These are phyloP conservation scores for Blastobotrys proliferans DNA, from an alignment of 1,139 yeast species.

Conservation along the genomic window DNA sequence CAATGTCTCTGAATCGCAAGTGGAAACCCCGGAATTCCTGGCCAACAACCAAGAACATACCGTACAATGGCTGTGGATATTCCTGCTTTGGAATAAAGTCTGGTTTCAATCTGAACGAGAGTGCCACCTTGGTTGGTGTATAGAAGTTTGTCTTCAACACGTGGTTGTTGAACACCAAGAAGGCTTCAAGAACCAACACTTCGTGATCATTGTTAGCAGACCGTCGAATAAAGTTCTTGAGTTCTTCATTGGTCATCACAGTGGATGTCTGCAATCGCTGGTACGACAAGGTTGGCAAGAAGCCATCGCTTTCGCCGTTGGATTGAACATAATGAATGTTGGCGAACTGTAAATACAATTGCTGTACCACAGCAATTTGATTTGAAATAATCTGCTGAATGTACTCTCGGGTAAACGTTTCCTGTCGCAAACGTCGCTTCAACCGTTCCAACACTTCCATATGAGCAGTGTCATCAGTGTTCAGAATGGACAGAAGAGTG, in stretches of 20 bases:
- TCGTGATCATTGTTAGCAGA: constrained; percentile 79
- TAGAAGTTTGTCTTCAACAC: constrained; percentile 92
- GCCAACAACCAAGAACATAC: constrained; percentile 94
- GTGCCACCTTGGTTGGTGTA: constrained; percentile 90
- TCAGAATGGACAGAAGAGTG: constrained; percentile 61
- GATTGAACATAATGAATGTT: constrained; percentile 80
- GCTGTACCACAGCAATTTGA: constrained; percentile 70
- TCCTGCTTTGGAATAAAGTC: constrained; percentile 77
- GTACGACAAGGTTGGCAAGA: constrained; percentile 72
- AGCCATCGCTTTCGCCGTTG: constrained; percentile 49
- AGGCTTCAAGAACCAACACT: constrained; percentile 73
- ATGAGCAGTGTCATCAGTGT: constrained; percentile 56
- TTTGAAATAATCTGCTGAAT: constrained; percentile 73
- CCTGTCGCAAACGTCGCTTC: constrained; percentile 87
- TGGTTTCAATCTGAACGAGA: constrained; percentile 88
- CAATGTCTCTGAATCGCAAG: constrained; percentile 92
- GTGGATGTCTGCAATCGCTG: constrained; percentile 81
- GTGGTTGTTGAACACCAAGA: constrained; percentile 78
- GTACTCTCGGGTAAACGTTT: constrained; percentile 84
- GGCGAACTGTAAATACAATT: constrained; percentile 88
- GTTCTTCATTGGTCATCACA: constrained; percentile 70
- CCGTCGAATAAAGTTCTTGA: constrained; percentile 61
- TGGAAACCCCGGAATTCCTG: constrained; percentile 98
- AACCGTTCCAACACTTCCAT: constrained; percentile 70
- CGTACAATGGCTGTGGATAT: constrained; percentile 89